A percentile compares a stretch with the other conserved stretches of the same genome.
These are phyloP conservation scores for Cucurbita maxima DNA, from an alignment of 306 rosid genomes.

Conservation along the genomic window DNA sequence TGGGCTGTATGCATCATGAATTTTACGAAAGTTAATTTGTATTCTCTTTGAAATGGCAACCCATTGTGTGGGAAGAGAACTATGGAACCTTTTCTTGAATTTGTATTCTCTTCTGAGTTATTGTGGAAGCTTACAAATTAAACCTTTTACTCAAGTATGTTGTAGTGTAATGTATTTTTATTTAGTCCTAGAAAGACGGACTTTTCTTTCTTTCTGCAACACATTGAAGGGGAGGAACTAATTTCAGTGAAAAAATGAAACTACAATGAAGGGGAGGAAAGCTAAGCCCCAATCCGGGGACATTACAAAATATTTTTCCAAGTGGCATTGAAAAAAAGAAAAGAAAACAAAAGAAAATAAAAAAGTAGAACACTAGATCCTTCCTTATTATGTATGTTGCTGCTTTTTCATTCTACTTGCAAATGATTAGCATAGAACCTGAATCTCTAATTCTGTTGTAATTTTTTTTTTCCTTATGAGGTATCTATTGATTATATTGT, in stretches of 20 bases:
- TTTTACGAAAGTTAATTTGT: not conserved
- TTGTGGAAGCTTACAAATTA: not conserved
- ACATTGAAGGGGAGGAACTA: not conserved
- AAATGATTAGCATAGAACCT: not conserved
- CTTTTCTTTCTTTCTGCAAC: not conserved
- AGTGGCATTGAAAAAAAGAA: not conserved
- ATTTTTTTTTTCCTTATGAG: not conserved
- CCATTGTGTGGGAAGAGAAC: not conserved
- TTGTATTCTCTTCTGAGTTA: not conserved
- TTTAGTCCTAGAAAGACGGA: no score
- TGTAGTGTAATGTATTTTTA: not conserved
- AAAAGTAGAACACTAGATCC: not conserved
- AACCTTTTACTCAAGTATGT: not conserved
- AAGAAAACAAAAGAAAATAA: no score
- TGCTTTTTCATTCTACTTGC: not conserved
- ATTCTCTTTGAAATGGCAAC: not conserved
- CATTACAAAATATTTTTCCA: not conserved
- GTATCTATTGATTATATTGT: constrained; percentile 3
- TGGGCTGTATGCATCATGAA: not conserved
- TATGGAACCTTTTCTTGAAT: not conserved
- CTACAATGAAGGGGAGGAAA: not conserved
- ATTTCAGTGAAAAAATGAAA: not conserved
- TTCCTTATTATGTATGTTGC: not conserved
- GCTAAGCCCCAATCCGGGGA: not conserved
- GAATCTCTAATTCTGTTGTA: not conserved